Conservation (phyloP, 345 rosid species). For the Gossypium raimondii region DNA sequence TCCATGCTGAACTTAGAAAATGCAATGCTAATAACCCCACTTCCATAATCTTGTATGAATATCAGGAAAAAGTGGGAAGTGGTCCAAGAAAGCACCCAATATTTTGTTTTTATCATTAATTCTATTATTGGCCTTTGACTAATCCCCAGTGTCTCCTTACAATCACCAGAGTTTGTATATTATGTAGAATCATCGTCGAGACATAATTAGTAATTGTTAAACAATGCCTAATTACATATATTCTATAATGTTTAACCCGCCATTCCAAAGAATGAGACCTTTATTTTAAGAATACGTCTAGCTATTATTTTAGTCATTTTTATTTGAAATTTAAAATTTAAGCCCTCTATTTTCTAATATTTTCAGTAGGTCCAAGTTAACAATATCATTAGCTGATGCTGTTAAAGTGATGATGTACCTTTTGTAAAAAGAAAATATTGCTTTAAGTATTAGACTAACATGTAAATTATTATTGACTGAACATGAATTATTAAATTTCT, state of each 20-base stretch:
- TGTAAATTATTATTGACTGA: too few relatives aligned
- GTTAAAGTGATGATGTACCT: too few relatives aligned
- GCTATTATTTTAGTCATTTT: too few relatives aligned
- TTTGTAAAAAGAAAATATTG: too few relatives aligned
- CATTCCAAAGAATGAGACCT: constrained; percentile 25
- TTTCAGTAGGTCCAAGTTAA: too few relatives aligned
- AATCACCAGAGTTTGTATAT: not conserved
- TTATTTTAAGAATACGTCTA: not conserved
- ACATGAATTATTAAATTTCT: too few relatives aligned
- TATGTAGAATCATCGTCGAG: not conserved
- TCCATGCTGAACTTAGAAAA: not conserved
- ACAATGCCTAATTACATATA: not conserved
- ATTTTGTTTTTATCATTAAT: constrained; percentile 18
- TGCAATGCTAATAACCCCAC: constrained; percentile 22
- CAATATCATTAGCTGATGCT: too few relatives aligned
- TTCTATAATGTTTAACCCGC: constrained; percentile 3
- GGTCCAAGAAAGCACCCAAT: constrained; percentile 16
- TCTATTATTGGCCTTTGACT: constrained; percentile 23
- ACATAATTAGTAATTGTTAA: constrained; percentile 12
- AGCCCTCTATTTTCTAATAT: too few relatives aligned
- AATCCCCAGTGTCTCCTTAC: constrained; percentile 5
- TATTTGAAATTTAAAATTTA: too few relatives aligned
- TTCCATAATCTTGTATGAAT: constrained; percentile 14
- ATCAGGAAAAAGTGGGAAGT: constrained; percentile 17
- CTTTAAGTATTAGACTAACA: too few relatives aligned